Conservation (phyloP, 1,284 basidiomycete genomes). For the Malassezia yamatoensis region DNA sequence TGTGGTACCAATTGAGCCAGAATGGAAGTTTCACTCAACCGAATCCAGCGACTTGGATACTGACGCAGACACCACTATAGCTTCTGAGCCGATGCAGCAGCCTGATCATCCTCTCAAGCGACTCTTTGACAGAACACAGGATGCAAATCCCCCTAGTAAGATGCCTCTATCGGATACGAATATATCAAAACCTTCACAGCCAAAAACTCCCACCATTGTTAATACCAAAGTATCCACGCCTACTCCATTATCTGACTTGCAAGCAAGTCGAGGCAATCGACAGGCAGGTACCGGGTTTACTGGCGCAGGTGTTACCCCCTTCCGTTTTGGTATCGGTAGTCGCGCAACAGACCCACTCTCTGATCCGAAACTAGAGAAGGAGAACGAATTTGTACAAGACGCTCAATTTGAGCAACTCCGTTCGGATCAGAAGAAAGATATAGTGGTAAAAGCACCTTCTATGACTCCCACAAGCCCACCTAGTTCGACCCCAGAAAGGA, state of each 20-base stretch:
- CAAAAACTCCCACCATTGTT: not conserved
- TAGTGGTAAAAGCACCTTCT: not conserved
- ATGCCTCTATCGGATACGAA: not conserved
- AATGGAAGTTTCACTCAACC: slow-evolving; percentile 12
- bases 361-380: not conserved
- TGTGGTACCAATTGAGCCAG: slow-evolving; percentile 4
- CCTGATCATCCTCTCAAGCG: slow-evolving; percentile 8
- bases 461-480: not conserved
- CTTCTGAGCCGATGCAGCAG: not conserved
- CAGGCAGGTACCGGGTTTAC: slow-evolving; percentile 22
- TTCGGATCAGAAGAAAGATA: too few species aligned
- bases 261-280: not conserved
- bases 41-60: not conserved
- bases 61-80: not conserved
- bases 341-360: not conserved
- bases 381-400: not conserved
- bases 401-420: not conserved
- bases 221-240: not conserved
- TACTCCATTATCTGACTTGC: not conserved
- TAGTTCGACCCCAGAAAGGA: not conserved
- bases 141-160: not conserved
- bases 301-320: slow-evolving; percentile 34
- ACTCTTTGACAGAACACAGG: slow-evolving; percentile 4
- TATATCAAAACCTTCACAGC: not conserved
- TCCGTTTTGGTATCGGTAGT: slow-evolving; percentile 41